phyloP scores from a whole-genome alignment of 2,329 filamentous ascomycete species.

The Ophiostoma australiae region DNA sequence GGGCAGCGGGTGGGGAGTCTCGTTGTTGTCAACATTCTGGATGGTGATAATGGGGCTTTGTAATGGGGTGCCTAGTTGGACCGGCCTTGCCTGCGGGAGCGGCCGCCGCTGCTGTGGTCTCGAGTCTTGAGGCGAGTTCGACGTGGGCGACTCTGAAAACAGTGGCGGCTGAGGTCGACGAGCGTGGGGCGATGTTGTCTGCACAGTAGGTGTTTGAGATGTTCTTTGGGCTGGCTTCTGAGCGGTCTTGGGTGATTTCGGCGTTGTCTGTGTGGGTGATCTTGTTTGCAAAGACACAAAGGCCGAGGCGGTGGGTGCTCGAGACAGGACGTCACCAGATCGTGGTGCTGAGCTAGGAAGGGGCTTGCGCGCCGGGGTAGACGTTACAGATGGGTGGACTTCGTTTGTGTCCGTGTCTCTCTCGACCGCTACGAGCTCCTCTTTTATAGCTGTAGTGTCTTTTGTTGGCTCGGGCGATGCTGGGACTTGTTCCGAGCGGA shows the following conservation, averaged over 20 bases:
- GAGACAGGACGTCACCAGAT: background rate
- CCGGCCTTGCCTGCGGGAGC: background rate
- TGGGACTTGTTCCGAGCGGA: background rate
- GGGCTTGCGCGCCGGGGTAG: background rate
- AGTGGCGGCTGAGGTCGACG: background rate
- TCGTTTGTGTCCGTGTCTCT: background rate
- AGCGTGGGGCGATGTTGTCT: background rate
- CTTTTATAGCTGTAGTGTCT: background rate
- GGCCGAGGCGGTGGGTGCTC: background rate
- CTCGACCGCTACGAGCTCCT: background rate
- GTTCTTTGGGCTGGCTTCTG: background rate
- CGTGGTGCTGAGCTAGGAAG: background rate
- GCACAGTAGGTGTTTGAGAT: background rate
- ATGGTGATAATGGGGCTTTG: conserved; percentile 1
- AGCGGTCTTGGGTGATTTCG: background rate
- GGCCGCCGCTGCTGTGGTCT: background rate
- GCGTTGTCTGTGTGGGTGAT: background rate
- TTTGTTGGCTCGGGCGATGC: background rate
- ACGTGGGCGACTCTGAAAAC: conserved; percentile 5
- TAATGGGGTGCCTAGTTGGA: background rate
- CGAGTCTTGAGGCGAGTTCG: background rate
- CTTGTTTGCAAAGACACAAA: background rate
- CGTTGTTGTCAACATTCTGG: background rate
- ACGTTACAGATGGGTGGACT: background rate
- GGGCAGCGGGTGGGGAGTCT: background rate